Evolutionary conservation across 2,329 filamentous ascomycete genomes (phyloP), one percentile per base, ranked within the genome.

Genomic region (Dothiorella sarmentorum): DNA sequence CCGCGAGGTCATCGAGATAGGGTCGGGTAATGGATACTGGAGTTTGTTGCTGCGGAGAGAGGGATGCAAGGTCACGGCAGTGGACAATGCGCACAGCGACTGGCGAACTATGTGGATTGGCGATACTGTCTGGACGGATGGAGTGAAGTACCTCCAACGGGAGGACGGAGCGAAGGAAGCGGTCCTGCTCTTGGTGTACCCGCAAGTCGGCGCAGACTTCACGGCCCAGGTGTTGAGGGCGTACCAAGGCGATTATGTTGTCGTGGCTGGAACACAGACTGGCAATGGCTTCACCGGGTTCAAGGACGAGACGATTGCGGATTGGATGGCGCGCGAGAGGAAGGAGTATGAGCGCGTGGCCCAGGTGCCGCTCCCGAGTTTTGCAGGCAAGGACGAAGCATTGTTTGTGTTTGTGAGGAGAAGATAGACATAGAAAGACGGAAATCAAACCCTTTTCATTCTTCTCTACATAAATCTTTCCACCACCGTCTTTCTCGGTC

Each of bases 1-100:
- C 1, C 75, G 81, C 5, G 69, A 77, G 11, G 76, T 91, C 7
- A 75, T 87, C 9, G 88, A 91, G 64, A 73, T 90, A 37, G 88
- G 87, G 3, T 85, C 81, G 56, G 88, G 88, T 2, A 89, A 87
- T 67, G 88, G 87, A 10, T 91, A 91, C 74, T 91, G 88, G 88
- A 82, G 83, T 7, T 87, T 84, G 62, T 84, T 89, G 82, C 80
- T 91, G 11, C 81, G 88, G 2, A 85, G 84, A 60, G 80, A 83
- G 17, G 75, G 85, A 3, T 78, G 91, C 5, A 71, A 74, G 5
- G 82, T 85, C 1, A 73, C 78, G 18, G 78, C 88, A 1, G 80
- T 91, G 7, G 88, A 91, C 70, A 89, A 83, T 68, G 82, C 82
- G 66, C 80, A 86, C 66, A 86, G 82, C 63, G 80, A 82, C 64